These are phyloP conservation scores for Cyberlindnera bimundalis DNA, from an alignment of 805 yeast genomes.

Conservation along the genomic window DNA sequence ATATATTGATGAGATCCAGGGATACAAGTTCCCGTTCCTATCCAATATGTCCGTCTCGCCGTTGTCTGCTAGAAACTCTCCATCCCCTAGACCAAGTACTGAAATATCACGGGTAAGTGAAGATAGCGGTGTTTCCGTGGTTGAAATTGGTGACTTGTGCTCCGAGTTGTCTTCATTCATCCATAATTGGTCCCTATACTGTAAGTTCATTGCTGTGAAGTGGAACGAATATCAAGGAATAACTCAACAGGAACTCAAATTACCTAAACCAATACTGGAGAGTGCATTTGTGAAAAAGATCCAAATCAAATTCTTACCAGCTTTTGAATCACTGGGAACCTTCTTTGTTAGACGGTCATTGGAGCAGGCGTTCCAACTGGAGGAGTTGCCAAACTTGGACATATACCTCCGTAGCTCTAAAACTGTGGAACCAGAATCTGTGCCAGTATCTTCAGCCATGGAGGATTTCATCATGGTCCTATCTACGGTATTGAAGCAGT, in stretches of 20 bases:
- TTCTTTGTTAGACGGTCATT: constrained; percentile 75
- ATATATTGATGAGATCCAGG: constrained; percentile 49
- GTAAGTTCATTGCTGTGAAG: constrained; percentile 64
- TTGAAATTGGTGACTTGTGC: constrained; percentile 61
- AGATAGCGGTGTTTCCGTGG: constrained; percentile 47
- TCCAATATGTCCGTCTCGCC: constrained; percentile 7
- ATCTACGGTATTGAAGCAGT: constrained; percentile 60
- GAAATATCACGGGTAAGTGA: constrained; percentile 31
- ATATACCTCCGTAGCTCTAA: constrained; percentile 28
- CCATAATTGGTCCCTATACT: constrained; percentile 81
- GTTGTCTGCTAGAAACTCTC: constrained; percentile 12
- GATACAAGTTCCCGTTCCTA: constrained; percentile 48
- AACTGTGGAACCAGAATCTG: constrained; percentile 43
- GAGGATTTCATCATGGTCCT: constrained; percentile 81
- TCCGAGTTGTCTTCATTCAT: constrained; percentile 73
- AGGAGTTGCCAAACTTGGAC: constrained; percentile 64
- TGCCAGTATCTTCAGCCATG: constrained; percentile 77
- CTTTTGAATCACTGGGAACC: constrained; percentile 59
- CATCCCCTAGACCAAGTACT: constrained; percentile 26
- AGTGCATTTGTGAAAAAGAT: constrained; percentile 58
- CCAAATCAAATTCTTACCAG: constrained; percentile 47
- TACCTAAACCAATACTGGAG: constrained; percentile 50
- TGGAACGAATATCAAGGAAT: constrained; percentile 49
- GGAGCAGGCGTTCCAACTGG: constrained; percentile 76
- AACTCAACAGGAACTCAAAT: constrained; percentile 27